phyloP scores from a whole-genome alignment of 2,329 filamentous ascomycete species.

The Hymenoscyphus occultus region DNA sequence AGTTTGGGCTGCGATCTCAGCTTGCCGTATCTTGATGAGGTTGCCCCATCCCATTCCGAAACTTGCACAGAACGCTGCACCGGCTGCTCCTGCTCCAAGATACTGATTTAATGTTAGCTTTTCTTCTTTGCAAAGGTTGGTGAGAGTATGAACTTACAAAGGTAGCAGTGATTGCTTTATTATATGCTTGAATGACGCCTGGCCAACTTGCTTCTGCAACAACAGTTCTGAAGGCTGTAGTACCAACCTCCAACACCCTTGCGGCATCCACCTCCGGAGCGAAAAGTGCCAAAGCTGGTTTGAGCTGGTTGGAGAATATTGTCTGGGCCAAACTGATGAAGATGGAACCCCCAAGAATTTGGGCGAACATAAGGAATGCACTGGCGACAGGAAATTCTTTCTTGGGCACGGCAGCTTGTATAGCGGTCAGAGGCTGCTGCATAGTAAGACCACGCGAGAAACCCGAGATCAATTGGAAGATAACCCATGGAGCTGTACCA shows the following conservation, averaged over 20 bases:
- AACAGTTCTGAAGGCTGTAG: conserved; percentile 39
- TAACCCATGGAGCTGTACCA: conserved; percentile 22
- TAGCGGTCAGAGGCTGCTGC: conserved; percentile 35
- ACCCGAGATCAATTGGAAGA: conserved; percentile 30
- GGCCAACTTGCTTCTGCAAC: conserved; percentile 36
- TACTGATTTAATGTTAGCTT: conserved; percentile 11
- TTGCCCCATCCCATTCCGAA: conserved; percentile 19
- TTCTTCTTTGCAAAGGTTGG: neutral
- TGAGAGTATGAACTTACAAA: conserved; percentile 15
- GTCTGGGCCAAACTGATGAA: conserved; percentile 35
- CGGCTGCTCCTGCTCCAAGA: conserved; percentile 18
- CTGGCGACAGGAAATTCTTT: conserved; percentile 36
- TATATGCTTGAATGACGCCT: conserved; percentile 43
- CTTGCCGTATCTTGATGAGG: neutral
- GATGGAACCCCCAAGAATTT: conserved; percentile 35
- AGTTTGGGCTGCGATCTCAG: neutral
- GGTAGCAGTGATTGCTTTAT: conserved; percentile 31
- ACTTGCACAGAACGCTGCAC: conserved; percentile 11
- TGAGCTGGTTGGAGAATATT: conserved; percentile 31
- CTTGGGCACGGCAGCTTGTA: conserved; percentile 35
- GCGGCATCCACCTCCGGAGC: conserved; percentile 36
- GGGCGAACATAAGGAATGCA: conserved; percentile 38
- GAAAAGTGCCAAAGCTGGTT: conserved; percentile 34
- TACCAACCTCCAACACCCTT: conserved; percentile 41
- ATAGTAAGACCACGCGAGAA: conserved; percentile 24